These are phyloP conservation scores for Myriosclerotinia curreyana DNA, from an alignment of 2,329 filamentous ascomycete species.

Conservation along the genomic window DNA sequence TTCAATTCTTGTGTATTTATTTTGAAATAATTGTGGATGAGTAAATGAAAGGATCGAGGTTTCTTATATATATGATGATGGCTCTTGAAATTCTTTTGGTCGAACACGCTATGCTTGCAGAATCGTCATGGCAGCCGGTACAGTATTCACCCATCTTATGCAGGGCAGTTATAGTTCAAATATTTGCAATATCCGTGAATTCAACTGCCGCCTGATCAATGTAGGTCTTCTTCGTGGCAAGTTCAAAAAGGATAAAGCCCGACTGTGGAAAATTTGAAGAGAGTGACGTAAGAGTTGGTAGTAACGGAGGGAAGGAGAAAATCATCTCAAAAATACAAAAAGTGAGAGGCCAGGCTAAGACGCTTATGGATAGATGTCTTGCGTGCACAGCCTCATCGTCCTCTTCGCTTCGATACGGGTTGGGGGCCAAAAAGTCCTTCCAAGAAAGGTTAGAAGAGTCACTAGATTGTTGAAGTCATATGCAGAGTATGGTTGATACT, in stretches of 20 bases:
- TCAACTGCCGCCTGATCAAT: too few species aligned
- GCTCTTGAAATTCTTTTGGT: background rate
- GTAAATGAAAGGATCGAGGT: background rate
- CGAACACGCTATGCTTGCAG: background rate
- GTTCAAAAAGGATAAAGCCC: background rate
- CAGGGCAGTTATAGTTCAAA: background rate
- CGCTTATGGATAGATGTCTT: background rate
- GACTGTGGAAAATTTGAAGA: background rate
- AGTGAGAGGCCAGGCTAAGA: background rate
- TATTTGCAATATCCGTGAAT: background rate
- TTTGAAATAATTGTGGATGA: conserved; percentile 16
- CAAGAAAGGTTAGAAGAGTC: too few species aligned
- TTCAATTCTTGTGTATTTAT: conserved; percentile 19
- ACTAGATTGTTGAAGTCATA: background rate
- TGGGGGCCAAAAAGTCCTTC: background rate
- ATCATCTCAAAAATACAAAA: background rate
- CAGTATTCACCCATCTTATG: background rate
- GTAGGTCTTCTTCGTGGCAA: background rate
- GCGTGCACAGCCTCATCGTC: background rate
- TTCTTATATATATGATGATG: background rate
- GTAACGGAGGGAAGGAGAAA: background rate
- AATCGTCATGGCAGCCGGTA: background rate
- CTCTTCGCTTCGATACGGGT: background rate
- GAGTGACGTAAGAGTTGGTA: background rate
- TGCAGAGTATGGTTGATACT: too few species aligned